Evolutionary conservation across 345 rosid genomes (phyloP), one percentile per base, ranked within the genome.

Genomic region (Diplotaxis tenuifolia): DNA sequence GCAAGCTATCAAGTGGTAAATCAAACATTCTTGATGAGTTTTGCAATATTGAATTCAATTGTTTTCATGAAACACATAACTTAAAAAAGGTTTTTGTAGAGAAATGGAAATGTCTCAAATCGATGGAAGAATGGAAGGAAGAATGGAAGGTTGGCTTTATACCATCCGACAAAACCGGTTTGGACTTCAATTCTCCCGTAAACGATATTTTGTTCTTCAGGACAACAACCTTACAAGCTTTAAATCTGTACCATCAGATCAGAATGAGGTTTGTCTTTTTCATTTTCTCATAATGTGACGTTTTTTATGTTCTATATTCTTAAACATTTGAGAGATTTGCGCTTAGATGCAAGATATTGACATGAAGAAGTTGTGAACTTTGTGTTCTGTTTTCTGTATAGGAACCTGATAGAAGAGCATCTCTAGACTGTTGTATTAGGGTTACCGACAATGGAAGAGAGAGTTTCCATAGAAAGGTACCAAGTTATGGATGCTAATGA

Each of bases 91-190:
- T 68, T 6, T 77, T 68, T 52, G 63, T 31, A 70, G 68, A 65
- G 52, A 73, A 69, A 82, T 83, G 85, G 81, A 72, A 75, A 16
- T 73, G 72, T 1, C 76, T 5, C 65, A 70, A 70, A 65, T 61
- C 12, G 88, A 82, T 45, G 82, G 80, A 16, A 86, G 74, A 75
- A 89, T 95, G 91, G 98, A 90, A 69, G 82, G 80, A 16, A 86
- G 74, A 75, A 89, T 95, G 91, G 98, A 90, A 69, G 99, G 99
- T 15, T 95, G 99, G 98, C 79, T 95, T 32, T 85, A 86, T 72
- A 81, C 86, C 31, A 83, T 95, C 28, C 89, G 95, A 73, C 83
- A 86, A 31, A 87, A 83, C 77, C 87, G 96, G 72, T 80, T 95
- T 77, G 93, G 99, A 15, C 80, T 84, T 27, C 96, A 86, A 56